Conservation (phyloP, 2,329 filamentous ascomycete species). For the Emergomyces pasteurianus region DNA sequence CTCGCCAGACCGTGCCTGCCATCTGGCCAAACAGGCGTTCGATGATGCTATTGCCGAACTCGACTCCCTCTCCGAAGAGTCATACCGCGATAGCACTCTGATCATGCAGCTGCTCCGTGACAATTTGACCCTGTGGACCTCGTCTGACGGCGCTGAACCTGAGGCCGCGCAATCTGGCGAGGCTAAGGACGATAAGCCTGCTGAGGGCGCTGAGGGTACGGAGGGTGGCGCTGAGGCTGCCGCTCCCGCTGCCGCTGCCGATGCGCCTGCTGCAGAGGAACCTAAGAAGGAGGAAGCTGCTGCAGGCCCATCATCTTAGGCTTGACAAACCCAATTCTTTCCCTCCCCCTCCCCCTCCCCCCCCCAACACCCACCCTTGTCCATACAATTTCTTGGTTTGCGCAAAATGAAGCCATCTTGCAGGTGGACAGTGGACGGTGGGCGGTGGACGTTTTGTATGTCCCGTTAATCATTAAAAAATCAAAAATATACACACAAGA, state of each 20-base stretch:
- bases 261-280: conserved; percentile 1
- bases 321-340: not conserved
- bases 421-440: conserved; percentile 10
- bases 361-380: not conserved
- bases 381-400: conserved; percentile 14
- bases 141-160: conserved; percentile 70
- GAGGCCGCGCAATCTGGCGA: conserved; percentile 44
- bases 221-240: not conserved
- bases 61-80: conserved; percentile 94
- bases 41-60: conserved; percentile 98
- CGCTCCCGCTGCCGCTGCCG: conserved; percentile 1
- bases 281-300: conserved; percentile 12
- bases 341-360: not conserved
- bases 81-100: conserved; percentile 95
- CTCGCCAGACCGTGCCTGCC: conserved; percentile 93
- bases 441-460: not conserved
- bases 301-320: conserved; percentile 20
- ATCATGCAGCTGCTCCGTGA: conserved; percentile 99
- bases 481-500: not conserved
- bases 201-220: conserved; percentile 30
- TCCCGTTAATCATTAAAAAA: conserved; percentile 9
- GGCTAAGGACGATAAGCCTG: conserved; percentile 51
- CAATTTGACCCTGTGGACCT: conserved; percentile 97
- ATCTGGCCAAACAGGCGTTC: conserved; percentile 97
- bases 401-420: conserved; percentile 14